phyloP scores from a whole-genome alignment of 192 early-diverging fungal genomes.

The Fimicolochytrium jonesii region DNA sequence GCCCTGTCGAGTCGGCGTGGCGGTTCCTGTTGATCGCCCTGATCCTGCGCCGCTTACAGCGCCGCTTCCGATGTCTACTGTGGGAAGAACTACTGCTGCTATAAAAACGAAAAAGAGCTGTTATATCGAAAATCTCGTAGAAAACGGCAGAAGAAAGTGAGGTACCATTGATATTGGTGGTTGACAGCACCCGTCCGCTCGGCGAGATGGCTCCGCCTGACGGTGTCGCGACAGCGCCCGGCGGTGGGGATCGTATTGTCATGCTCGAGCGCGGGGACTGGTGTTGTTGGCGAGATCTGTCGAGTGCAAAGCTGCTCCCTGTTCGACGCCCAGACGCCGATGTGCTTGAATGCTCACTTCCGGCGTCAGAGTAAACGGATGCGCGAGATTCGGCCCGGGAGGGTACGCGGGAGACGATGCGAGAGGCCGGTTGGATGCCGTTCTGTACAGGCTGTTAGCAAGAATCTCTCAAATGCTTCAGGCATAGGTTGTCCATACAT shows the following conservation, averaged over 20 bases:
- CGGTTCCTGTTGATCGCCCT: no score
- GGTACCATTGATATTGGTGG: constrained; percentile 36
- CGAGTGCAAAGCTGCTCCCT: no score
- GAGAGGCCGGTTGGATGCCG: constrained; percentile 41
- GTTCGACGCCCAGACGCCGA: no score
- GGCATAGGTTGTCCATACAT: background rate
- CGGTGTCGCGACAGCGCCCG: constrained; percentile 4
- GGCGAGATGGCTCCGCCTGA: background rate
- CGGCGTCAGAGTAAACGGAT: constrained; percentile 20
- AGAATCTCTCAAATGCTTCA: background rate
- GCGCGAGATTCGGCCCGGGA: constrained; percentile 40
- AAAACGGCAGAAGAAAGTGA: background rate
- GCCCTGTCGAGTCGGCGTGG: no score
- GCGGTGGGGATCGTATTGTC: constrained; percentile 7
- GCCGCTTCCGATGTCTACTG: no score
- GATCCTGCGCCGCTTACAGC: no score
- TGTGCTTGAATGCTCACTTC: constrained; percentile 19
- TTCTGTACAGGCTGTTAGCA: constrained; percentile 3
- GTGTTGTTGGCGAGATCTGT: background rate
- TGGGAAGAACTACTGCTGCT: no score
- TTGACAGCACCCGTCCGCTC: constrained; percentile 12
- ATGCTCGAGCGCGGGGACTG: no score
- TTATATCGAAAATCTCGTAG: background rate
- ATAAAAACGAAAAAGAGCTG: background rate
- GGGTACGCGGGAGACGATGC: constrained; percentile 37